phyloP scores from a whole-genome alignment of 805 yeast genomes.

The Saturnispora kantuleensis region DNA sequence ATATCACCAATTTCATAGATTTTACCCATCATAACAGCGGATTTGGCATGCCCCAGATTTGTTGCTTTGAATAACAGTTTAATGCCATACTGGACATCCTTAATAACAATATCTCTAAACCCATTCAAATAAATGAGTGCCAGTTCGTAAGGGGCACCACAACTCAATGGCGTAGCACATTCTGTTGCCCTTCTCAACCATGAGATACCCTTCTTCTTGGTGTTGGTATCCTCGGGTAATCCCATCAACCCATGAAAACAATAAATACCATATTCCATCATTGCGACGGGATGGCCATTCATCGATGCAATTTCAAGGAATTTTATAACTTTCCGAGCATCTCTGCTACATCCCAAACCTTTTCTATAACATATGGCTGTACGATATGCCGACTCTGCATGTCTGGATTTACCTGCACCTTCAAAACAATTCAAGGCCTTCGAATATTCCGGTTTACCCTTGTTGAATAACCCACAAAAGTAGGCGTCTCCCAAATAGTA shows the following conservation, averaged over 20 bases:
- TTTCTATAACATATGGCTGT: conserved; percentile 88
- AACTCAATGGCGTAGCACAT: conserved; percentile 71
- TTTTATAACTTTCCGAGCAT: conserved; percentile 76
- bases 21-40: conserved; percentile 72
- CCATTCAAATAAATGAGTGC: conserved; percentile 80
- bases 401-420: conserved; percentile 89
- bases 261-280: conserved; percentile 85
- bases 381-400: conserved; percentile 83
- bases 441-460: conserved; percentile 63
- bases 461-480: conserved; percentile 61
- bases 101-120: conserved; percentile 75
- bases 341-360: conserved; percentile 87
- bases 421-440: conserved; percentile 73
- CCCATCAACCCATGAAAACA: conserved; percentile 84
- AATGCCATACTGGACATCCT: conserved; percentile 74
- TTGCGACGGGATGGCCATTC: conserved; percentile 92
- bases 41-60: conserved; percentile 71
- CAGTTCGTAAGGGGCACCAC: conserved; percentile 91
- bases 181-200: conserved; percentile 88
- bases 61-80: conserved; percentile 85
- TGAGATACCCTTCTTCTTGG: conserved; percentile 79
- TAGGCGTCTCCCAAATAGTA: conserved; percentile 86
- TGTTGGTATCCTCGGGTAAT: conserved; percentile 49
- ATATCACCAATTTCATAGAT: conserved; percentile 76
- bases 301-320: conserved; percentile 80